Percentiles rank a stretch among this genome's conserved stretches.
Conservation (phyloP, 1,284 basidiomycete genomes). For the Cryptococcus neoformans region DNA sequence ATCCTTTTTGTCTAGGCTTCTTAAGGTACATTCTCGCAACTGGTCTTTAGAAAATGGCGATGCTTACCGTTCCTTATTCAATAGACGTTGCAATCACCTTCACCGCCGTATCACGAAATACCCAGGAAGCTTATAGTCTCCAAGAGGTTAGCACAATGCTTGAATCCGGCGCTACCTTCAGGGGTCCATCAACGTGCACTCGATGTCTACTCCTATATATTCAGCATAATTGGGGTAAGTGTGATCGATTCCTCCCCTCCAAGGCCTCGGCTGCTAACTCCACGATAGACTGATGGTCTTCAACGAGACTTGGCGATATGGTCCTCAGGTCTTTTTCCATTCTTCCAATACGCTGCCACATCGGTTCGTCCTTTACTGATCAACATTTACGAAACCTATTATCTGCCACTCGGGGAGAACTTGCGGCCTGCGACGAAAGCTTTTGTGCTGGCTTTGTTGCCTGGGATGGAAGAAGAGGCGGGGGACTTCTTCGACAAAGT, state of each 20-base stretch:
- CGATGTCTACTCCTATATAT: conserved; percentile 91
- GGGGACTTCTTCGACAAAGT: conserved; percentile 97
- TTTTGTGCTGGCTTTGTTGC: conserved; percentile 86
- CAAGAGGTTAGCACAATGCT: conserved; percentile 91
- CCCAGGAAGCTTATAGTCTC: conserved; percentile 92
- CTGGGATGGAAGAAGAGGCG: conserved; percentile 92
- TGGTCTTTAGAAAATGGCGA: not conserved
- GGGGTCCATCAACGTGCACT: conserved; percentile 96
- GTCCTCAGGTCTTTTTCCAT: conserved; percentile 95
- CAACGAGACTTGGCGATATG: conserved; percentile 85
- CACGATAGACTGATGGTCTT: conserved; percentile 73
- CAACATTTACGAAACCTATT: conserved; percentile 83
- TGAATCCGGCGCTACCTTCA: conserved; percentile 94
- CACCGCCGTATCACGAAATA: conserved; percentile 87
- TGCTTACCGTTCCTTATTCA: too few relatives aligned
- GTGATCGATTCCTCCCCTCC: not conserved
- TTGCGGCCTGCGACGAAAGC: conserved; percentile 90
- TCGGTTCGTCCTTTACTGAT: conserved; percentile 88
- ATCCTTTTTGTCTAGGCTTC: conserved; percentile 88
- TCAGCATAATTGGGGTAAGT: conserved; percentile 82
- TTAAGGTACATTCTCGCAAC: conserved; percentile 64
- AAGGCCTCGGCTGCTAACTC: not conserved
- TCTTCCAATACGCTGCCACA: conserved; percentile 97
- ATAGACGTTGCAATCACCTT: conserved; percentile 83
- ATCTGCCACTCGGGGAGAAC: conserved; percentile 76